Evolutionary conservation across 768 basidiomycete species (phyloP), one percentile per base, ranked within the genome.

Genomic region (Pholiota conissans): DNA sequence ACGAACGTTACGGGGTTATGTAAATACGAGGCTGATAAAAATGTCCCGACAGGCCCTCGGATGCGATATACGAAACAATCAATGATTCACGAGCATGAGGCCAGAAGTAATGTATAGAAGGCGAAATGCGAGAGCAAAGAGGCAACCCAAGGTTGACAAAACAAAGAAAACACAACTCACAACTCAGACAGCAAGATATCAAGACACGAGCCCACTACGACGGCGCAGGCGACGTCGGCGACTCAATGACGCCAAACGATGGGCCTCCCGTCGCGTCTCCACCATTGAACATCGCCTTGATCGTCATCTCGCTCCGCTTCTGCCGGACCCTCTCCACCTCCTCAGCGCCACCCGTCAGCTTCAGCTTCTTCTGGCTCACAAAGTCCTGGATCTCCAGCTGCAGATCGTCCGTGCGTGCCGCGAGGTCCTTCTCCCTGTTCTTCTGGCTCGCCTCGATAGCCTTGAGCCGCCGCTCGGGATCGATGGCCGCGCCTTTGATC

Each of bases 341-440:
- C 71, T 95, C 93, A 22, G 93, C 90, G 13, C 94, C 95, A 26
- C 95, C 96, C 16, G 95, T 99, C 91, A 94, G 89, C 79, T 86
- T 92, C 70, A 99, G 74, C 76, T 90, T 95, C 79, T 90, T 91
- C 59, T 86, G 84, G 3, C 76, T 81, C 52, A 99, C 95, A 72
- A 98, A 98, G 3, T 90, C 93, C 45, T 75, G 72, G 63, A 99
- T 68, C 76, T 98, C 96, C 13, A 80, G 78, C 63, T 93, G 84
- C 72, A 98, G 86, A 63, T 92, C 93, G 70, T 97, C 93, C 42
- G 88, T 82, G 57, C 84, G 80, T 48, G 71, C 78, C 20, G 85
- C 86, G 18, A 88, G 74, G 70, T 95, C 91, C 73, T 83, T 85
- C 74, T 93, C 83, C 52, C 96, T 74, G 59, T 77, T 84, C 76